phyloP scores from a whole-genome alignment of 2,329 filamentous ascomycete species.

The Alternaria longipes region DNA sequence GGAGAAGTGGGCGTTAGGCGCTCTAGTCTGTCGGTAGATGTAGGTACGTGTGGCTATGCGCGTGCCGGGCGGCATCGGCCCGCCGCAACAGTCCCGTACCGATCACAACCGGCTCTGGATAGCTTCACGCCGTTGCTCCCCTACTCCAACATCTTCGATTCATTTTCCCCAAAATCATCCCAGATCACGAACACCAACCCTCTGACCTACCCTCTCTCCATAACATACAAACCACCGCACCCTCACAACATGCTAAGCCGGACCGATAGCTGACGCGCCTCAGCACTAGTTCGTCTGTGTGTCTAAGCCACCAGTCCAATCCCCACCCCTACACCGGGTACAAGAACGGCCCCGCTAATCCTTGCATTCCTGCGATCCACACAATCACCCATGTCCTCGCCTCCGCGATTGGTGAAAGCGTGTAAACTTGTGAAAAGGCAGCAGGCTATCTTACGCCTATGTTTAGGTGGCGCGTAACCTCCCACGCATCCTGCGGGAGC shows the following conservation, averaged over 20 bases:
- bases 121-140: not conserved
- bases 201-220: not conserved
- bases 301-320: constrained; percentile 11
- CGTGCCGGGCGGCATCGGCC: constrained; percentile 2
- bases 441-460: constrained; percentile 9
- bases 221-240: not conserved
- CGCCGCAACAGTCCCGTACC: constrained; percentile 2
- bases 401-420: constrained; percentile 4
- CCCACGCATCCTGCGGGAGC: constrained; percentile 10
- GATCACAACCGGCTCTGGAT: constrained; percentile 3
- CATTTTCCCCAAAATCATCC: not conserved
- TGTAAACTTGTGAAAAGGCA: not conserved
- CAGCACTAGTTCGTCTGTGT: constrained; percentile 6
- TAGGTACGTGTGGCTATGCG: constrained; percentile 2
- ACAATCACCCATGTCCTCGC: not conserved
- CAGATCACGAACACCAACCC: not conserved
- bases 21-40: not conserved
- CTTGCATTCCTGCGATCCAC: not conserved
- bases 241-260: not conserved
- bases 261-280: constrained; percentile 4
- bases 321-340: not conserved
- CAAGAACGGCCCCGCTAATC: constrained; percentile 3
- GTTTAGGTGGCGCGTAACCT: constrained; percentile 17
- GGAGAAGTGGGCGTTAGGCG: not conserved
- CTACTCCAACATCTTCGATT: not conserved